Percentiles rank a stretch among this genome's conserved stretches.
These are phyloP conservation scores for Termitomyces sp. DNA, from an alignment of 768 basidiomycete genomes.

Conservation along the genomic window DNA sequence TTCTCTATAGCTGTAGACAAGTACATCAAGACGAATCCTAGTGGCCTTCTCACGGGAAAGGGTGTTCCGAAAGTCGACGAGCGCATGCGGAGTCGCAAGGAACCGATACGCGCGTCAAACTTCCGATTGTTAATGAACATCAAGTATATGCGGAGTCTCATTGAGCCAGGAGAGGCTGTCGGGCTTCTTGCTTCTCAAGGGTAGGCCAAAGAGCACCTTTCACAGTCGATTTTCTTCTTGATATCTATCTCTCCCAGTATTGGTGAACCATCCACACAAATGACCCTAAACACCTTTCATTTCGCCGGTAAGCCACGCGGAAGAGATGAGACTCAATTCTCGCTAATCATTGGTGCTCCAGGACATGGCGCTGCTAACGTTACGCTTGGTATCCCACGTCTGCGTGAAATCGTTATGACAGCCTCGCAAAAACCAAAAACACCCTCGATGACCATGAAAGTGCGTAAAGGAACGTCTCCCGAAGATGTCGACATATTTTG, in stretches of 20 bases:
- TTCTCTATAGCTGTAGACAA: conserved; percentile 78
- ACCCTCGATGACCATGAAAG: conserved; percentile 89
- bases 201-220: conserved; percentile 38
- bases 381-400: conserved; percentile 96
- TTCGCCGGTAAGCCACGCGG: conserved; percentile 66
- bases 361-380: conserved; percentile 99
- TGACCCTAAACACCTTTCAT: conserved; percentile 99
- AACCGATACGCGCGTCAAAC: conserved; percentile 40
- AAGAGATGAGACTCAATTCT: neutral
- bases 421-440: conserved; percentile 95
- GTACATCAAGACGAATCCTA: conserved; percentile 75
- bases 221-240: neutral
- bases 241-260: conserved; percentile 48
- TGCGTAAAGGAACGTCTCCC: conserved; percentile 45
- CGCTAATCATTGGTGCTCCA: conserved; percentile 22
- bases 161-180: conserved; percentile 98
- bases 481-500: conserved; percentile 73
- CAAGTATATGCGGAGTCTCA: conserved; percentile 89
- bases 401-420: conserved; percentile 99
- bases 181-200: conserved; percentile 96
- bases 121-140: conserved; percentile 86
- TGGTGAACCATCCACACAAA: conserved; percentile 98
- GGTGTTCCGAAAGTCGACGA: conserved; percentile 25
- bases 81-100: conserved; percentile 31
- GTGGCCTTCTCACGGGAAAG: conserved; percentile 35